phyloP scores from a whole-genome alignment of 257 asterid species.

The Gentiana macrophylla region DNA sequence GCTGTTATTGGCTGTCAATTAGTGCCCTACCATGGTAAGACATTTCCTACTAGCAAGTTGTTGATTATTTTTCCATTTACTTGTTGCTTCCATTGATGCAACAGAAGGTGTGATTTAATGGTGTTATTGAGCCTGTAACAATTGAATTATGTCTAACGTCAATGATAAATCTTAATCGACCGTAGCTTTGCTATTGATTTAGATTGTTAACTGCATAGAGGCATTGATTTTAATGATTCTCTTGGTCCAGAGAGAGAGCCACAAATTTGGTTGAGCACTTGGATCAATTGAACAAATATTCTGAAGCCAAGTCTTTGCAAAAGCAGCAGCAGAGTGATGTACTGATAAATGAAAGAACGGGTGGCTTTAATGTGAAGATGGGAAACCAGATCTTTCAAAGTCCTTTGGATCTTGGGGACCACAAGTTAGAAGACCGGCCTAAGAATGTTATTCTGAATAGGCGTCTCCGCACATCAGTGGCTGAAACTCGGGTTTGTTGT shows the following conservation, averaged over 20 bases:
- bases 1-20: too few relatives aligned
- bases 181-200: not conserved
- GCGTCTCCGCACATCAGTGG: slow-evolving; percentile 82
- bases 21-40: too few relatives aligned
- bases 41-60: too few relatives aligned
- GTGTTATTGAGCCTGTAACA: not conserved
- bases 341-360: slow-evolving; percentile 59
- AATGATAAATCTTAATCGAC: not conserved
- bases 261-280: slow-evolving; percentile 64
- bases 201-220: not conserved
- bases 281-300: slow-evolving; percentile 49
- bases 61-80: too few relatives aligned
- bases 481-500: slow-evolving; percentile 83
- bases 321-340: slow-evolving; percentile 73
- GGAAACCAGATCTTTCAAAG: slow-evolving; percentile 68
- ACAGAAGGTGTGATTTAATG: too few relatives aligned
- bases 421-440: slow-evolving; percentile 69
- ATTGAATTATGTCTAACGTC: not conserved
- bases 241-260: slow-evolving; percentile 63
- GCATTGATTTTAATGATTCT: slow-evolving; percentile 7
- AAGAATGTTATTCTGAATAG: slow-evolving; percentile 65
- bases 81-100: too few relatives aligned
- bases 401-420: slow-evolving; percentile 48
- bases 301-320: slow-evolving; percentile 47
- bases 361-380: slow-evolving; percentile 52